Evolutionary conservation across 2,329 filamentous ascomycete species (phyloP).

Genomic region (Penicillium sp.): DNA sequence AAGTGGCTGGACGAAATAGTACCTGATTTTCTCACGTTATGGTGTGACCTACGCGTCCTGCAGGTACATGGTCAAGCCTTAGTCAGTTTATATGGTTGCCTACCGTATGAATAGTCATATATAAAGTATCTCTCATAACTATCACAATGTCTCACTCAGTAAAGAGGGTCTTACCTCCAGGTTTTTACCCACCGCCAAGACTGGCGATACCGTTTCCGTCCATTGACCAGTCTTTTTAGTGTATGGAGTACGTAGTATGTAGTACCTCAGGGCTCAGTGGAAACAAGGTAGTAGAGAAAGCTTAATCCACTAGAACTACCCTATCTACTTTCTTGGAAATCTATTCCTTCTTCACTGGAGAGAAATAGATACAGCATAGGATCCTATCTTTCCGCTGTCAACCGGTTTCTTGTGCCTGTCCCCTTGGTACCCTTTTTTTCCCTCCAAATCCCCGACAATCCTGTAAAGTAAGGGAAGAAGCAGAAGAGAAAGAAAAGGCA

Average conservation of each 20-base stretch:
- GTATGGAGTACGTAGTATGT: background rate
- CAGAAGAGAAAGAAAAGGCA: background rate
- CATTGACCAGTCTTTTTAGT: background rate
- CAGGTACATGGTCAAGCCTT: conserved; percentile 8
- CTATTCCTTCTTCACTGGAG: background rate
- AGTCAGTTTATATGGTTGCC: conserved; percentile 11
- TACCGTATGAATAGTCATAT: too few relatives aligned
- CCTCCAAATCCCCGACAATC: background rate
- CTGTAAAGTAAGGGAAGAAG: background rate
- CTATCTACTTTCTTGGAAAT: background rate
- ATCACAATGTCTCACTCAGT: background rate
- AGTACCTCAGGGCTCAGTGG: background rate
- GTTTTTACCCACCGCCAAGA: conserved; percentile 9
- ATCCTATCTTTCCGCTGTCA: background rate
- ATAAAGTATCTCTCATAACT: too few relatives aligned
- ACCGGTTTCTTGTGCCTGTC: conserved; percentile 2
- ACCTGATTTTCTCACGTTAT: background rate
- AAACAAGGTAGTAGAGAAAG: background rate
- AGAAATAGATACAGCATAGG: background rate
- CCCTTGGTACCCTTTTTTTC: background rate
- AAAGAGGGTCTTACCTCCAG: background rate
- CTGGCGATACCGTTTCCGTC: conserved; percentile 16
- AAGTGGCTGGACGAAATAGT: background rate
- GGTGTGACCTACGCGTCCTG: conserved; percentile 18
- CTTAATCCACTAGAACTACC: background rate